Evolutionary conservation across 2,329 filamentous ascomycete species (phyloP), one percentile per base, ranked within the genome.

Genomic region (Xylaria polymorpha): DNA sequence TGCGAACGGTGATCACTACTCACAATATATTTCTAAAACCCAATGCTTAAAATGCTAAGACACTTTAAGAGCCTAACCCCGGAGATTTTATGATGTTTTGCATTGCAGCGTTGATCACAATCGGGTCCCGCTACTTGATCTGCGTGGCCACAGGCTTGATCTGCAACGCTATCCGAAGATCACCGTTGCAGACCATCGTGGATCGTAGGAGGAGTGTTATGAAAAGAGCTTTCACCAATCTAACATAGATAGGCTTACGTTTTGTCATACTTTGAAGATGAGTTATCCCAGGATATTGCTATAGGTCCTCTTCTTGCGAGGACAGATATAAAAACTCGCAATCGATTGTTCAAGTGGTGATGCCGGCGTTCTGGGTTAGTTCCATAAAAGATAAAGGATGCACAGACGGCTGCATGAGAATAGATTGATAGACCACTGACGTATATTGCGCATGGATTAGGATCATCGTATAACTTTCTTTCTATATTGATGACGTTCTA

Each of bases 101-200:
- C 48, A 61, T 61, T 53, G 39, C 50, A 56, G 39, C 25, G 50
- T 22, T 46, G 61, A 63, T 63, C 61, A 25, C 22, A n/a, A 50
- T 39, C 64, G 29, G 2, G 70, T 4, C 70, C 73, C 74, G 71
- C 57, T 41, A 12, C 15, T 15, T 44, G 32, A 64, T 64, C 14
- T 57, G 35, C 35, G 22, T 20, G 46, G 18, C 25, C n/a, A 39
- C 53, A 59, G 10, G 18, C 12, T 20, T 51, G 64, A 61, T 60
- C 57, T 61, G 32, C 64, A 20, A 18, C 20, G 39, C 44, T 60
- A 48, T 35, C 39, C n/a, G n/a, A 25, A 18, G 32, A 50, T 41
- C n/a, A 20, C 9, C 25, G 39, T 20, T 22, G 14, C 3, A 43
- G 22, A 37, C 14, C 14, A 10, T 53, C 22, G 37, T 18, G 35